phyloP scores from a whole-genome alignment of 345 rosid species.

The Isatis tinctoria region DNA sequence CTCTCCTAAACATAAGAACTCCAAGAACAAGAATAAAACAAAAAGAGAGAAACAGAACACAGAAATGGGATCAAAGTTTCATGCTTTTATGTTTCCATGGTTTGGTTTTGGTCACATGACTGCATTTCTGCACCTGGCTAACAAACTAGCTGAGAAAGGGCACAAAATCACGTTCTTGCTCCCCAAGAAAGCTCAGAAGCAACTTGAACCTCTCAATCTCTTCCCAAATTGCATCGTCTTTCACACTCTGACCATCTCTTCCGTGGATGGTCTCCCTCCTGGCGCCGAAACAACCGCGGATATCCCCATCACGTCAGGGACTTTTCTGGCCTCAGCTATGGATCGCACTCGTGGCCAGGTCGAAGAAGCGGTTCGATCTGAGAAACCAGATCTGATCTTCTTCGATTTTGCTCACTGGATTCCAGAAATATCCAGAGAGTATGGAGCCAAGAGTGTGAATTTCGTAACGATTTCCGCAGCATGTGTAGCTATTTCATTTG shows the following conservation, averaged over 20 bases:
- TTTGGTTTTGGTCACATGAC: slow-evolving; percentile 49
- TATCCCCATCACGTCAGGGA: slow-evolving; percentile 31
- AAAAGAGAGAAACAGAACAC: not conserved
- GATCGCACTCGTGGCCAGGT: slow-evolving; percentile 57
- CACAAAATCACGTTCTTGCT: slow-evolving; percentile 35
- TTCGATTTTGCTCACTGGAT: slow-evolving; percentile 59
- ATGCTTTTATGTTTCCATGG: slow-evolving; percentile 49
- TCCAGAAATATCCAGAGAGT: slow-evolving; percentile 40
- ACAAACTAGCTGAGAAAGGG: slow-evolving; percentile 49
- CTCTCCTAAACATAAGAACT: too few relatives aligned
- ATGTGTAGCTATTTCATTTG: slow-evolving; percentile 17
- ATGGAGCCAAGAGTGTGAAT: slow-evolving; percentile 51
- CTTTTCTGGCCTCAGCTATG: slow-evolving; percentile 48
- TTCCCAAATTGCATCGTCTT: slow-evolving; percentile 43
- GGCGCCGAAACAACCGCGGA: slow-evolving; percentile 72
- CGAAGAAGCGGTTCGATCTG: slow-evolving; percentile 13
- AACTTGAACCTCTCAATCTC: slow-evolving; percentile 35
- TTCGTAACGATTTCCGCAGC: slow-evolving; percentile 51
- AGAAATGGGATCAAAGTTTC: slow-evolving; percentile 20
- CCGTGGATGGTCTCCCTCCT: slow-evolving; percentile 53
- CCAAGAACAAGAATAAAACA: too few relatives aligned
- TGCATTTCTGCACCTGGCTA: slow-evolving; percentile 45
- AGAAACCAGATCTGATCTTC: slow-evolving; percentile 44
- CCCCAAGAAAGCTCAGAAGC: slow-evolving; percentile 34
- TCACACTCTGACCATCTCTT: slow-evolving; percentile 37